These are phyloP conservation scores for Naganishia sp. DNA, from an alignment of 1,284 basidiomycete genomes.

Conservation along the genomic window DNA sequence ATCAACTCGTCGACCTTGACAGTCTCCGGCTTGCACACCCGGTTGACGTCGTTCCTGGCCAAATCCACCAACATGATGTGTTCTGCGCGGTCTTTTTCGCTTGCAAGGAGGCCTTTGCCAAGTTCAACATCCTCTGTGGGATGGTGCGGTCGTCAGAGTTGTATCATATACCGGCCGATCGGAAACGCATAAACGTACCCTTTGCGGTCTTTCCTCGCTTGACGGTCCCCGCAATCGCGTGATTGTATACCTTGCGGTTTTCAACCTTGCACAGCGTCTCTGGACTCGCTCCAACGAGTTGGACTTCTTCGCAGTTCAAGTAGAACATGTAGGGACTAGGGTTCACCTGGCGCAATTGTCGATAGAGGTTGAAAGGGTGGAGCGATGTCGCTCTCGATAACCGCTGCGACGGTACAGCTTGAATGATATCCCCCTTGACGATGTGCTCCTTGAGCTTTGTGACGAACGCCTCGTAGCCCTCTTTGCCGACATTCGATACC, in stretches of 20 bases:
- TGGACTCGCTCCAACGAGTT: slow-evolving; percentile 94
- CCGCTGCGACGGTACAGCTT: slow-evolving; percentile 95
- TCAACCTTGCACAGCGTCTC: slow-evolving; percentile 98
- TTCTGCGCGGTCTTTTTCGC: slow-evolving; percentile 94
- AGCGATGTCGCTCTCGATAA: slow-evolving; percentile 79
- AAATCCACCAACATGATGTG: slow-evolving; percentile 99
- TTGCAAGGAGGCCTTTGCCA: slow-evolving; percentile 71
- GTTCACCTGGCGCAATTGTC: slow-evolving; percentile 89
- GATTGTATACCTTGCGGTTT: slow-evolving; percentile 88
- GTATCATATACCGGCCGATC: not conserved
- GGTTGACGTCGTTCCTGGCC: slow-evolving; percentile 98
- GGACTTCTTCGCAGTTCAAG: slow-evolving; percentile 86
- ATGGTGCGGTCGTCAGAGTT: slow-evolving; percentile 2
- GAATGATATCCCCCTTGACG: slow-evolving; percentile 95
- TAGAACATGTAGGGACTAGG: slow-evolving; percentile 99
- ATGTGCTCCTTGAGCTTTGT: slow-evolving; percentile 92
- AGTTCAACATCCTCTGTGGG: slow-evolving; percentile 78
- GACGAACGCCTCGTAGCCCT: slow-evolving; percentile 90
- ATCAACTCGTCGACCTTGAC: slow-evolving; percentile 96
- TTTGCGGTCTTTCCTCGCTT: slow-evolving; percentile 79
- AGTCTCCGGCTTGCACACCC: slow-evolving; percentile 91
- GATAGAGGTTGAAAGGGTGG: slow-evolving; percentile 96
- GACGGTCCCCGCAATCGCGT: slow-evolving; percentile 96
- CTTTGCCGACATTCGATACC: slow-evolving; percentile 89
- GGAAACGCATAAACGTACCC: slow-evolving; percentile 59